Percentiles rank a stretch among this genome's conserved stretches.
Evolutionary conservation across 495 filamentous ascomycete species (phyloP).

Genomic region (Neurospora sp.): DNA sequence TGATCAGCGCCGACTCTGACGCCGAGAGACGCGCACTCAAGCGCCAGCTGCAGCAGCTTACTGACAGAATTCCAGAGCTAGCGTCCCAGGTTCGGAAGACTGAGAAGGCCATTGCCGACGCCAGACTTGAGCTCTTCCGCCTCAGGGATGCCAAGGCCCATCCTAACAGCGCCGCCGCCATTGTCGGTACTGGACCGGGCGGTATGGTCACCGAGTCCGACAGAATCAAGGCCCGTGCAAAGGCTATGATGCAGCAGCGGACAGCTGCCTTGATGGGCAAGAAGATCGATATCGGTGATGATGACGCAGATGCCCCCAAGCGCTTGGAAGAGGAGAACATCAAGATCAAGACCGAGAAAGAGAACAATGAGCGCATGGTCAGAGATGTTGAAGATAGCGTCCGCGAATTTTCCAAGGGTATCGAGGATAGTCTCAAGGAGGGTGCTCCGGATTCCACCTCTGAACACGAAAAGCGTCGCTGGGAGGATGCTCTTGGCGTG

Average conservation of each 20-base stretch:
- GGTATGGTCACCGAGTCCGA: constrained; percentile 89
- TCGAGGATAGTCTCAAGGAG: constrained; percentile 83
- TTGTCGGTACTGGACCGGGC: constrained; percentile 89
- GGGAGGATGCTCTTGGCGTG: constrained; percentile 94
- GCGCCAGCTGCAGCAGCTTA: constrained; percentile 77
- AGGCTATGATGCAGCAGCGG: constrained; percentile 96
- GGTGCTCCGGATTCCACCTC: constrained; percentile 52
- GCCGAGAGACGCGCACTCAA: constrained; percentile 78
- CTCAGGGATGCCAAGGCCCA: constrained; percentile 87
- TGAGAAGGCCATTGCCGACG: constrained; percentile 87
- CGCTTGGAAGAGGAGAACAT: constrained; percentile 80
- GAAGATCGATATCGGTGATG: constrained; percentile 51
- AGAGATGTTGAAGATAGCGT: constrained; percentile 95
- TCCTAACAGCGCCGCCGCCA: constrained; percentile 68
- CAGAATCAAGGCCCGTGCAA: constrained; percentile 86
- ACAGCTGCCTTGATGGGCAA: constrained; percentile 85
- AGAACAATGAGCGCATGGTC: constrained; percentile 93
- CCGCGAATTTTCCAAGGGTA: constrained; percentile 69
- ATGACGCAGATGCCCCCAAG: constrained; percentile 69
- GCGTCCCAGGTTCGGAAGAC: constrained; percentile 85
- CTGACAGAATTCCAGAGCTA: constrained; percentile 82
- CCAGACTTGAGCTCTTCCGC: constrained; percentile 88
- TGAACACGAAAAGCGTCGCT: constrained; percentile 86
- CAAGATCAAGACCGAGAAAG: constrained; percentile 68
- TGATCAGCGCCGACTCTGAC: constrained; percentile 66